Conservation (phyloP, 2,329 filamentous ascomycete species). For the Tricladium varicosporioides region DNA sequence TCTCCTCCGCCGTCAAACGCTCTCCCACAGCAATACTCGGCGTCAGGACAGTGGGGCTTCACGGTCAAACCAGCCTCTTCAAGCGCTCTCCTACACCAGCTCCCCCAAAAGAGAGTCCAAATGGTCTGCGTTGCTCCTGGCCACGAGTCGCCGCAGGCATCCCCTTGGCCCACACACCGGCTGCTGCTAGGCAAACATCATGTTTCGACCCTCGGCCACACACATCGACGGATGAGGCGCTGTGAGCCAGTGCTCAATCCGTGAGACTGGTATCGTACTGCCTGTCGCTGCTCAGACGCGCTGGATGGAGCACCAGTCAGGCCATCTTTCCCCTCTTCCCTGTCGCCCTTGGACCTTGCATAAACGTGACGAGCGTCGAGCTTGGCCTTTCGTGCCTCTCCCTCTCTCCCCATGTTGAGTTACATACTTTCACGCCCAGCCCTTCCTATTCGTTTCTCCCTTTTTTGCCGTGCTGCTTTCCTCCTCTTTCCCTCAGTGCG, state of each 20-base stretch:
- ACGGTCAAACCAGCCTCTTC: conserved; percentile 13
- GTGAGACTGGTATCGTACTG: conserved; percentile 24
- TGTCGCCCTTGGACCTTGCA: conserved; percentile 3
- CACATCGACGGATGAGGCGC: conserved; percentile 18
- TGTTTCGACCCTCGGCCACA: conserved; percentile 22
- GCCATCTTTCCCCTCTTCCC: conserved; percentile 7
- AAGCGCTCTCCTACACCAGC: conserved; percentile 8
- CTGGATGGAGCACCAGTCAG: conserved; percentile 13
- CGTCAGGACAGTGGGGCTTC: neutral
- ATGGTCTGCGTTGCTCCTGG: neutral
- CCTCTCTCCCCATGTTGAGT: neutral
- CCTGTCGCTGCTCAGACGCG: conserved; percentile 18
- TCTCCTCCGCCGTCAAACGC: neutral
- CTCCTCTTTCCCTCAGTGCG: conserved; percentile 10
- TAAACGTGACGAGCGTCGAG: conserved; percentile 13
- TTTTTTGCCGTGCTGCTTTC: conserved; percentile 6
- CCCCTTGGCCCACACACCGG: too few species aligned
- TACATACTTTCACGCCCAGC: conserved; percentile 4
- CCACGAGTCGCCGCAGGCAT: neutral
- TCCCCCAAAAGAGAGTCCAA: neutral
- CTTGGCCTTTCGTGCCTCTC: conserved; percentile 6
- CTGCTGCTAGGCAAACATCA: neutral
- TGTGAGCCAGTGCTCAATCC: conserved; percentile 6
- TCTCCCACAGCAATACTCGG: neutral
- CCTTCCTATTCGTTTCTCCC: conserved; percentile 9